A percentile compares a stretch with the other conserved stretches of the same genome.
Conservation (phyloP, 495 filamentous ascomycete genomes). For the Xylaria castorea region DNA sequence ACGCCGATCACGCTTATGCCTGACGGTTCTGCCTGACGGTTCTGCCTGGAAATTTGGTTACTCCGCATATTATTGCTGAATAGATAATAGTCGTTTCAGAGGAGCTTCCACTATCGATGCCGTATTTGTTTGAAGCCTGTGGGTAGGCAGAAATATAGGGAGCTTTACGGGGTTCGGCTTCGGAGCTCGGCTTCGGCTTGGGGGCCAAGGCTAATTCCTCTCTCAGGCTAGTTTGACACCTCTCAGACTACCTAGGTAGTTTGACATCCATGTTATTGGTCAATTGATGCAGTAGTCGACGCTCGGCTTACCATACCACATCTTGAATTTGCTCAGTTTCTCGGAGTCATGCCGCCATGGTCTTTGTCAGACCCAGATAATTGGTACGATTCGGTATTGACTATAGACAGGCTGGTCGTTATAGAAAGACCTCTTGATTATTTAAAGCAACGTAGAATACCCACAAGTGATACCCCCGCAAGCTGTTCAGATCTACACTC, state of each 20-base stretch:
- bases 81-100: neutral
- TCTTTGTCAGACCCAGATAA: neutral
- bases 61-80: neutral
- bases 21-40: neutral
- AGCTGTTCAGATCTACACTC: neutral
- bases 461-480: neutral
- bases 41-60: neutral
- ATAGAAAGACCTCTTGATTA: neutral
- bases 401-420: neutral
- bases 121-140: neutral
- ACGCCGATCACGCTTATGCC: conserved; percentile 6
- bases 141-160: neutral
- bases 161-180: conserved; percentile 20
- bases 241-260: too few species aligned
- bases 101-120: neutral
- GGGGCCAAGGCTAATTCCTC: neutral
- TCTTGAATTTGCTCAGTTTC: neutral
- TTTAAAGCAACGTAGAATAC: conserved; percentile 6
- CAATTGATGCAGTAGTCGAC: neutral
- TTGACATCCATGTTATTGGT: neutral
- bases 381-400: neutral
- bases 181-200: conserved; percentile 27
- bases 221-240: conserved; percentile 1
- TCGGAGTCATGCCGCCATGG: conserved; percentile 3
- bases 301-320: conserved; percentile 18